A percentile compares a stretch with the other conserved stretches of the same genome.
Conservation (phyloP, 805 yeast genomes). For the Metschnikowia santaceciliae region DNA sequence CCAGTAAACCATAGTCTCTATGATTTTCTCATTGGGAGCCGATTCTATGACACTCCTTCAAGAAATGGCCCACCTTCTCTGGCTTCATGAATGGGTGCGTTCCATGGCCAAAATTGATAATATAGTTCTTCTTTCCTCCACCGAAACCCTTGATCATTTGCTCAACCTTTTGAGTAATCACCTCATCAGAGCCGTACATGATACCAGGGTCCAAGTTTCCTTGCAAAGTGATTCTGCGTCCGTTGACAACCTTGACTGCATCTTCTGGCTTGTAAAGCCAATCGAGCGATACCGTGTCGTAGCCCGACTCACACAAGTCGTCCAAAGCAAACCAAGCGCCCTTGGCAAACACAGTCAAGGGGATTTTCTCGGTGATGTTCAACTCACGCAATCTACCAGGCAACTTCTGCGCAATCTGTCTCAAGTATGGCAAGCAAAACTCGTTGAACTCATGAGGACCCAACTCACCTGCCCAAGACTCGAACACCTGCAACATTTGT, state of each 20-base stretch:
- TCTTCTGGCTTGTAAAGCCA: conserved; percentile 85
- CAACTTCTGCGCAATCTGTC: conserved; percentile 65
- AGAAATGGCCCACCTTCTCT: conserved; percentile 77
- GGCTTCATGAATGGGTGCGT: conserved; percentile 98
- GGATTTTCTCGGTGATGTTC: conserved; percentile 68
- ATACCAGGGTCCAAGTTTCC: conserved; percentile 96
- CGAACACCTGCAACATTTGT: conserved; percentile 95
- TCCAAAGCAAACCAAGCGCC: conserved; percentile 97
- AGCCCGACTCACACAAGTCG: conserved; percentile 74
- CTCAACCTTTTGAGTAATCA: conserved; percentile 75
- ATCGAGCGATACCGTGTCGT: conserved; percentile 86
- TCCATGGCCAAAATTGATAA: conserved; percentile 96
- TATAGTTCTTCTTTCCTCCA: conserved; percentile 89
- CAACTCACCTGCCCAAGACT: conserved; percentile 96
- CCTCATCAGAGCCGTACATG: conserved; percentile 84
- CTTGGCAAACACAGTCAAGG: conserved; percentile 88
- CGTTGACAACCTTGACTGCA: conserved; percentile 70
- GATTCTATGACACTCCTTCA: conserved; percentile 80
- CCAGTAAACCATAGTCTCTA: neutral
- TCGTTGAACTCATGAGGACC: conserved; percentile 86
- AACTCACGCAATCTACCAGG: conserved; percentile 68
- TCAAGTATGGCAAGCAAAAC: conserved; percentile 84
- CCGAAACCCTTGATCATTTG: conserved; percentile 88
- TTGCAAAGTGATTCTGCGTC: conserved; percentile 76
- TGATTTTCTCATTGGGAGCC: conserved; percentile 45